These are phyloP conservation scores for Camillea tinctor DNA, from an alignment of 2,329 filamentous ascomycete genomes.

Conservation along the genomic window DNA sequence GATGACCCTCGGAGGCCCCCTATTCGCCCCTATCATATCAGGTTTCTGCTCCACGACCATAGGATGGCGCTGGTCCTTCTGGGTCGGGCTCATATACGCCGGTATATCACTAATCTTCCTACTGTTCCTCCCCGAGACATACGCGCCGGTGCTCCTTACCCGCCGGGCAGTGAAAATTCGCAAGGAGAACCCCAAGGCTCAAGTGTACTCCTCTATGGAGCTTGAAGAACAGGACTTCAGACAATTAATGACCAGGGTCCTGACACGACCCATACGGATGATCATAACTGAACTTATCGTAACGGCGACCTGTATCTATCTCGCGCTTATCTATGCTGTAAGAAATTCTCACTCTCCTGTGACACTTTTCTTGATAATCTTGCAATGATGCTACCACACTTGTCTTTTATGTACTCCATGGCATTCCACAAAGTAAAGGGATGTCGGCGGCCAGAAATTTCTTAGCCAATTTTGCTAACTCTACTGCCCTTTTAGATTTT, in stretches of 20 bases:
- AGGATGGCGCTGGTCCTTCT: slow-evolving; percentile 70
- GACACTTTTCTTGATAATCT: neutral
- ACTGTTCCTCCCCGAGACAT: slow-evolving; percentile 65
- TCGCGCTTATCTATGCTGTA: slow-evolving; percentile 64
- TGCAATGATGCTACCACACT: too few relatives aligned
- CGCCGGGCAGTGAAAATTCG: slow-evolving; percentile 57
- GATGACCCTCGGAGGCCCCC: slow-evolving; percentile 64
- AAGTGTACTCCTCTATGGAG: slow-evolving; percentile 61
- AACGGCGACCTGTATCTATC: slow-evolving; percentile 65
- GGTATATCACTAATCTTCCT: slow-evolving; percentile 59
- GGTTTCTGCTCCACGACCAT: slow-evolving; percentile 59
- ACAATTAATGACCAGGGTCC: slow-evolving; percentile 65
- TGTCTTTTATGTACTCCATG: too few relatives aligned
- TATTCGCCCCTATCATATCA: slow-evolving; percentile 64
- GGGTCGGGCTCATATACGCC: slow-evolving; percentile 68
- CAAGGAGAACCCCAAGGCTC: slow-evolving; percentile 49
- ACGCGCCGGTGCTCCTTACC: slow-evolving; percentile 56
- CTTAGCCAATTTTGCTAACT: neutral
- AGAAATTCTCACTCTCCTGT: neutral
- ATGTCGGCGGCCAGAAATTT: neutral
- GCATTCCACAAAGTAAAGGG: too few relatives aligned
- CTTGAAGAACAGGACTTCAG: slow-evolving; percentile 56
- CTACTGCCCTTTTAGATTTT: slow-evolving; percentile 38
- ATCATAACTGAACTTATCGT: slow-evolving; percentile 71
- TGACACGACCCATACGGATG: slow-evolving; percentile 73